Conservation (phyloP, 106 monocot genomes). For the Dendrobium catenatum region DNA sequence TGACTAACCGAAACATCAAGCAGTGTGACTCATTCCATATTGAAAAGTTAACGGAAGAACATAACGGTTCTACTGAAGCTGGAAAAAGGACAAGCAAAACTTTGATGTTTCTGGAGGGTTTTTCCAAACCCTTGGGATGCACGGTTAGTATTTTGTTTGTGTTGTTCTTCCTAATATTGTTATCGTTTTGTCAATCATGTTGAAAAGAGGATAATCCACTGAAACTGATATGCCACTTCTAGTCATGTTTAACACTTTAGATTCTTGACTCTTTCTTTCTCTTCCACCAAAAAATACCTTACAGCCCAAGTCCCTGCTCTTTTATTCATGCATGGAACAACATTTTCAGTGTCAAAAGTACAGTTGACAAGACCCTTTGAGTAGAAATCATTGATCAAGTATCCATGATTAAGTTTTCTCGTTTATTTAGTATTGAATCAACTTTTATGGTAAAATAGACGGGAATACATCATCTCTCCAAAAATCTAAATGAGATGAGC, state of each 20-base stretch:
- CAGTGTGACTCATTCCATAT: constrained; percentile 79
- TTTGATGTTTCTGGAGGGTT: constrained; percentile 93
- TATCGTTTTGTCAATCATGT: background rate
- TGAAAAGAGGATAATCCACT: background rate
- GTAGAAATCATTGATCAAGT: background rate
- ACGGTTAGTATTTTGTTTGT: constrained; percentile 45
- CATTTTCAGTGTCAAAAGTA: background rate
- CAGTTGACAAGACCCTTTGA: background rate
- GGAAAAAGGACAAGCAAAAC: constrained; percentile 71
- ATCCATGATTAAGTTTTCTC: too few relatives aligned
- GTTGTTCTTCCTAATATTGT: background rate
- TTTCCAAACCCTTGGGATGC: constrained; percentile 82
- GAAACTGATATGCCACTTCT: background rate
- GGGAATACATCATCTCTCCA: background rate
- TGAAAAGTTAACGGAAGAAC: constrained; percentile 80
- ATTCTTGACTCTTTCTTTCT: background rate
- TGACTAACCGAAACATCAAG: constrained; percentile 31
- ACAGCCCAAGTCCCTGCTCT: background rate
- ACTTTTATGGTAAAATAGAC: background rate
- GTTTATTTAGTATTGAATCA: background rate
- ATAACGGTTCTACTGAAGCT: constrained; percentile 40
- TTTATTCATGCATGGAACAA: background rate
- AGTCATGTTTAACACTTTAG: background rate
- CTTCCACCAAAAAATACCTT: background rate
- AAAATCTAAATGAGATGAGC: background rate